Evolutionary conservation across 805 yeast species (phyloP).

Genomic region (Saccharomycopsis lassenensis): DNA sequence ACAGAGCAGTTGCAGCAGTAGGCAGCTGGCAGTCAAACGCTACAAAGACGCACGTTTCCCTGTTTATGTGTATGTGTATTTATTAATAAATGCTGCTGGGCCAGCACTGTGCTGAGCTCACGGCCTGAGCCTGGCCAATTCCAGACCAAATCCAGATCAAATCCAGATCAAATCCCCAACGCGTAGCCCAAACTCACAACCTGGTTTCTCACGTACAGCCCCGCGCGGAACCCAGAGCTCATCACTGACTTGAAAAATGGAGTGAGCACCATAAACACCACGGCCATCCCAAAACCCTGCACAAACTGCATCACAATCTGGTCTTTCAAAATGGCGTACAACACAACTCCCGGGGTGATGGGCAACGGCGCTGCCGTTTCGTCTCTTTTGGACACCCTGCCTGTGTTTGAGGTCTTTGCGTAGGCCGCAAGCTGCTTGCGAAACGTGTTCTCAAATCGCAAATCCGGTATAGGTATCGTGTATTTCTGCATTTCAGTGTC

Average conservation of each 20-base stretch:
- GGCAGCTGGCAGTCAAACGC: too few relatives aligned
- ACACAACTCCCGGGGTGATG: slow-evolving; percentile 35
- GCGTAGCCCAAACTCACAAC: slow-evolving; percentile 1
- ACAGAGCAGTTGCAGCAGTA: too few relatives aligned
- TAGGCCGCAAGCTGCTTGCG: slow-evolving; percentile 26
- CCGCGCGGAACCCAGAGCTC: slow-evolving; percentile 13
- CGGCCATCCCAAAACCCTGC: slow-evolving; percentile 35
- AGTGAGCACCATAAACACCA: slow-evolving; percentile 10
- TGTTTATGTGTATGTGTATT: not conserved
- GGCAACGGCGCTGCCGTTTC: slow-evolving; percentile 20
- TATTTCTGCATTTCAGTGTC: too few relatives aligned
- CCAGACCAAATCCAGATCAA: too few relatives aligned
- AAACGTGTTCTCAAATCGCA: slow-evolving; percentile 58
- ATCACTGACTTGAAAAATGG: slow-evolving; percentile 11
- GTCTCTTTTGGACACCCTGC: slow-evolving; percentile 14
- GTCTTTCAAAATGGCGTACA: slow-evolving; percentile 39
- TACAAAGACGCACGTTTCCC: not conserved
- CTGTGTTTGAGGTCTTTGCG: not conserved
- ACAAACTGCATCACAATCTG: slow-evolving; percentile 44
- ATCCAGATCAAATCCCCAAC: not conserved
- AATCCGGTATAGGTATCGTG: slow-evolving; percentile 40
- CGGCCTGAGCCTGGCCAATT: too few relatives aligned
- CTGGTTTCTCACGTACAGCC: slow-evolving; percentile 3
- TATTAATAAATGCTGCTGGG: too few relatives aligned
- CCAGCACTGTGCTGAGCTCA: too few relatives aligned